These are phyloP conservation scores for Polytrichum commune DNA, from an alignment of 225 moss, liverwort and hornwort species.

Conservation along the genomic window DNA sequence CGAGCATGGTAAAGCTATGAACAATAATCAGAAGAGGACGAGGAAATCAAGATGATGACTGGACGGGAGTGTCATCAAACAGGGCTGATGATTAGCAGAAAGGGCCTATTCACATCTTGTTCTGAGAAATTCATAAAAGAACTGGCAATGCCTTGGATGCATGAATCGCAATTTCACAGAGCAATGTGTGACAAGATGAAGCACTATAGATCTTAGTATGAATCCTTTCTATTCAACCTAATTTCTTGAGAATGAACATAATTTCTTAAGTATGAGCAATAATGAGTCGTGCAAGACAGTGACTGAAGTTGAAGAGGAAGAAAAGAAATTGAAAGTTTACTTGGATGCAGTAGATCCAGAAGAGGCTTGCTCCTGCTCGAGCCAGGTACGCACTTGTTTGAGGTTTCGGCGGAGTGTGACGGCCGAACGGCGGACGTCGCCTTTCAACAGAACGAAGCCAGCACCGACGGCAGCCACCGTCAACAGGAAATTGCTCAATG, in stretches of 20 bases:
- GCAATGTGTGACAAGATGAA: too few relatives aligned
- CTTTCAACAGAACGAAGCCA: slow-evolving; percentile 67
- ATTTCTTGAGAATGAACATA: neutral
- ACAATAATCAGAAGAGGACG: neutral
- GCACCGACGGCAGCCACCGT: slow-evolving; percentile 81
- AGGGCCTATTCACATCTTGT: too few relatives aligned
- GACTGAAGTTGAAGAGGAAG: neutral
- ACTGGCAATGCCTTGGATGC: slow-evolving; percentile 50
- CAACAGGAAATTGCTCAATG: slow-evolving; percentile 74
- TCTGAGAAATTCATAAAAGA: neutral
- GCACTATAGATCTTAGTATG: too few relatives aligned
- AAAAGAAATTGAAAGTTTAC: slow-evolving; percentile 19
- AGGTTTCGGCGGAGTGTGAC: slow-evolving; percentile 65
- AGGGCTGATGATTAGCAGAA: neutral
- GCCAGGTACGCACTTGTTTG: slow-evolving; percentile 74
- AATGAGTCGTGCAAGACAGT: neutral
- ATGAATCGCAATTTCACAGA: too few relatives aligned
- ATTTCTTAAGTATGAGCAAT: neutral
- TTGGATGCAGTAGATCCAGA: slow-evolving; percentile 48
- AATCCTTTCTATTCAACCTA: neutral
- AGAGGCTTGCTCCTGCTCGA: slow-evolving; percentile 67
- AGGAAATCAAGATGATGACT: neutral
- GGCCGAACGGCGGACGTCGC: slow-evolving; percentile 75
- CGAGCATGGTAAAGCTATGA: too few relatives aligned
- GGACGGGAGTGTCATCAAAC: neutral